Base-by-base conservation (phyloP, 1,284 basidiomycete species). In the Xerocomus nothofagi region DNA sequence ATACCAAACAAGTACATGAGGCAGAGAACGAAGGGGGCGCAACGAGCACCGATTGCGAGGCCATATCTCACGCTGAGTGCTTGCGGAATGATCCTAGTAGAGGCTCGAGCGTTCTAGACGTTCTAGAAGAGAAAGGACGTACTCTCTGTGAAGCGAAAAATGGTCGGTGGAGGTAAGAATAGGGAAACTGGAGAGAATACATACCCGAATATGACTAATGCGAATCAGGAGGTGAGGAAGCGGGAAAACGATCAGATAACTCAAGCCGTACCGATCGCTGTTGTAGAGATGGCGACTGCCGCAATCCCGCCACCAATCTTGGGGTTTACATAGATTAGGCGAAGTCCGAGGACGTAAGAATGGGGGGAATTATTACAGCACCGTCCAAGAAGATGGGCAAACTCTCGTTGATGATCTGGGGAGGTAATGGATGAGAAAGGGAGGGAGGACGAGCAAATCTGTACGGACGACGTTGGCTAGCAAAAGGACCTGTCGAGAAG, bases 311-410 rank as follows among this genome's bases (percentile, higher is more conserved):
- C 92, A 24, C 91, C 91, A 31, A 94, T 72, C 83, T 85, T 40
- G 12, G n/a, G 0, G 10, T 18, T 9, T 24, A 5, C 6, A 2
- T 10, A 7, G 26, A 26, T 37, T 3, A 34, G 9, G n/a, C n/a
- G 27, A 34, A 9, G 14, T 49, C 11, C 3, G n/a, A 37, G 12
- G 21, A 12, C 5, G 17, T 9, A 15, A 14, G 18, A 3, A 38
- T 15, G 12, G 7, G 11, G 24, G 27, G n/a, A n/a, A 41, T 18
- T 63, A 84, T 52, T 67, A 91, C 86, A 15, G 95, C 88, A 56
- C 84, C 88, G 63, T 98, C 93, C 40, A 97, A 75, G 67, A 98
- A 96, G 56, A 98, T 94, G 20, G 95, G 95, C 44, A 98, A 80
- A 65, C 88, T 91, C 68, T 95, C 93, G 66, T 95, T 95, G 57